Percentiles rank a stretch among this genome's conserved stretches.
Conservation (phyloP, 2,329 filamentous ascomycete genomes). For the Penicillium verrucosum region DNA sequence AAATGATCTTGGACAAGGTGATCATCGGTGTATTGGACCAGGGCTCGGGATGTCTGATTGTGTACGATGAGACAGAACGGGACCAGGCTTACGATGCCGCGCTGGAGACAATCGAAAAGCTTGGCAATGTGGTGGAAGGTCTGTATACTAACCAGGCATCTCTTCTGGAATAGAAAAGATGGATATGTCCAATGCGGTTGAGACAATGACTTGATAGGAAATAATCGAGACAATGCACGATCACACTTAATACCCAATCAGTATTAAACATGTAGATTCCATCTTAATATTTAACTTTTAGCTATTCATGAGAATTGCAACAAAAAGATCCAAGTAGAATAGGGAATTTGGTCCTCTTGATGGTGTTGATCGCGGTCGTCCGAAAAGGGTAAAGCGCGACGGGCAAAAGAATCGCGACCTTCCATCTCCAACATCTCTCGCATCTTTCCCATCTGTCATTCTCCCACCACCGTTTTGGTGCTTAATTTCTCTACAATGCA, state of each 20-base stretch:
- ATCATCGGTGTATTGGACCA: conserved; percentile 97
- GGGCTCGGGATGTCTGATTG: conserved; percentile 93
- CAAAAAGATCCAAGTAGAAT: neutral
- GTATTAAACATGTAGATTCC: neutral
- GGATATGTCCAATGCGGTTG: conserved; percentile 26
- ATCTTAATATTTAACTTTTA: no score
- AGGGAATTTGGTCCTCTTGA: neutral
- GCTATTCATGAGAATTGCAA: neutral
- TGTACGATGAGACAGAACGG: conserved; percentile 90
- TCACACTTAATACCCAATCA: neutral
- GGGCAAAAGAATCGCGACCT: conserved; percentile 37
- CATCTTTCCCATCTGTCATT: conserved; percentile 19
- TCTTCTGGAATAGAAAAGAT: conserved; percentile 68
- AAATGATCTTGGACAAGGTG: conserved; percentile 99
- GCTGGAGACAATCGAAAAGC: conserved; percentile 90
- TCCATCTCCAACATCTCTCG: conserved; percentile 21
- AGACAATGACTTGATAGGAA: conserved; percentile 23
- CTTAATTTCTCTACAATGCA: conserved; percentile 31
- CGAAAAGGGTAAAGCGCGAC: conserved; percentile 38
- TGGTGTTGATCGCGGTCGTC: conserved; percentile 16
- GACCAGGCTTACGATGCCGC: conserved; percentile 94
- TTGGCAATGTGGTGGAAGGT: conserved; percentile 95
- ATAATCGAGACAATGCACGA: conserved; percentile 18
- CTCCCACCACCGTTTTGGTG: conserved; percentile 4
- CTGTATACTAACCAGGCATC: conserved; percentile 97